These are phyloP conservation scores for Oryza officinalis DNA, from an alignment of 176 grass and related monocot genomes.

Conservation along the genomic window DNA sequence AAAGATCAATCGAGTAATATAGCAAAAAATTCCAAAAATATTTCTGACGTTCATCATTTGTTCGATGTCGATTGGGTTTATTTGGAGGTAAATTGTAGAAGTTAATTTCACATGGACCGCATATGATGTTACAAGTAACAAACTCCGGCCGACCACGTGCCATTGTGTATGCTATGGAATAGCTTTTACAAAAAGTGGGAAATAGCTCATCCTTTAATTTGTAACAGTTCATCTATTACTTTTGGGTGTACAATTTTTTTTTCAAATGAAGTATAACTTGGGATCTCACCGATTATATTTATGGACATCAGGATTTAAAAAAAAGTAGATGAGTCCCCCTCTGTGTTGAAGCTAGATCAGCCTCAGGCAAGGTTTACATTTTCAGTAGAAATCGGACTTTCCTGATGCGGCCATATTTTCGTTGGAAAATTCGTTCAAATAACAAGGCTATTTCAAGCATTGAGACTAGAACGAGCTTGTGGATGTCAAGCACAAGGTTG, in stretches of 20 bases:
- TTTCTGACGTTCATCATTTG: neutral
- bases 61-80: constrained; percentile 10
- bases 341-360: too few relatives aligned
- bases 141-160: neutral
- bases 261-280: too few relatives aligned
- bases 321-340: too few relatives aligned
- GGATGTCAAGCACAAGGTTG: too few relatives aligned
- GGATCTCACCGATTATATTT: too few relatives aligned
- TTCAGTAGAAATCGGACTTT: too few relatives aligned
- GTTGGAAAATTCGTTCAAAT: too few relatives aligned
- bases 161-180: neutral
- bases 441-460: too few relatives aligned
- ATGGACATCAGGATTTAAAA: too few relatives aligned
- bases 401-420: too few relatives aligned
- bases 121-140: neutral
- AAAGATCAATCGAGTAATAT: neutral
- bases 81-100: neutral
- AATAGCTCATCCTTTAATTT: neutral
- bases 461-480: too few relatives aligned
- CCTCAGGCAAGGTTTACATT: too few relatives aligned
- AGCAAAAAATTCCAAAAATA: neutral
- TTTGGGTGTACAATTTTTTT: neutral
- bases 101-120: neutral
- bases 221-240: neutral
- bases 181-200: neutral